These are phyloP conservation scores for Suillus americanus DNA, from an alignment of 768 basidiomycete species.

Conservation along the genomic window DNA sequence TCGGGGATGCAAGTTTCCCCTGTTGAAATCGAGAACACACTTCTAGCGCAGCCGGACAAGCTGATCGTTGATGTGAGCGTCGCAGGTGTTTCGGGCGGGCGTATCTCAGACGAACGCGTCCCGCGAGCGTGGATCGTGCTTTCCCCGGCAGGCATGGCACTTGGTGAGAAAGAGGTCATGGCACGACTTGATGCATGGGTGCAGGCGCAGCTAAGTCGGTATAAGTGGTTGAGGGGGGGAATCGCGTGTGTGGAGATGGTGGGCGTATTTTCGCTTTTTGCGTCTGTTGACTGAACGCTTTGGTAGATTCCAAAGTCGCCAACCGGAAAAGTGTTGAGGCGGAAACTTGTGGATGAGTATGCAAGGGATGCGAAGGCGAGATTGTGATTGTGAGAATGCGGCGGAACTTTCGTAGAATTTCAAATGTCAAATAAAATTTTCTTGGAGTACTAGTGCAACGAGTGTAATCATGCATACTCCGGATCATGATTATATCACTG, in stretches of 20 bases:
- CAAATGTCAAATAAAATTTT: not conserved
- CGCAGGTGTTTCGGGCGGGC: constrained; percentile 67
- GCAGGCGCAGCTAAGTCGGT: constrained; percentile 57
- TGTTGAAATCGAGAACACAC: constrained; percentile 62
- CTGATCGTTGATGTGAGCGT: constrained; percentile 63
- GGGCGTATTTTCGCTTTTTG: constrained; percentile 15
- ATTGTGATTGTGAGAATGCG: constrained; percentile 16
- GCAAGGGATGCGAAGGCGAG: constrained; percentile 30
- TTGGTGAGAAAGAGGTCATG: constrained; percentile 40
- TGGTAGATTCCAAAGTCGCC: constrained; percentile 63
- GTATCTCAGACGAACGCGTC: constrained; percentile 62
- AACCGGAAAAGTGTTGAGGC: constrained; percentile 62
- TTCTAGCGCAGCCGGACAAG: constrained; percentile 55
- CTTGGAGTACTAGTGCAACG: not conserved
- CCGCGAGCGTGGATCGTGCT: constrained; percentile 75
- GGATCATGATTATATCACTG: not conserved
- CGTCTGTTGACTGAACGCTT: not conserved
- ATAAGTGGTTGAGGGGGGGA: constrained; percentile 71
- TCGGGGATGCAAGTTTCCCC: constrained; percentile 76
- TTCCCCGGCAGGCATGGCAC: constrained; percentile 46
- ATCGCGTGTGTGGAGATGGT: constrained; percentile 61
- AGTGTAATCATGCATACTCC: not conserved
- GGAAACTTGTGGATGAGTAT: constrained; percentile 54
- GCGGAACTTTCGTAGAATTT: not conserved
- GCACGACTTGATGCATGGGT: constrained; percentile 55